These are phyloP conservation scores for Saposhnikovia divaricata DNA, from an alignment of 129 eudicot genomes.

Conservation along the genomic window DNA sequence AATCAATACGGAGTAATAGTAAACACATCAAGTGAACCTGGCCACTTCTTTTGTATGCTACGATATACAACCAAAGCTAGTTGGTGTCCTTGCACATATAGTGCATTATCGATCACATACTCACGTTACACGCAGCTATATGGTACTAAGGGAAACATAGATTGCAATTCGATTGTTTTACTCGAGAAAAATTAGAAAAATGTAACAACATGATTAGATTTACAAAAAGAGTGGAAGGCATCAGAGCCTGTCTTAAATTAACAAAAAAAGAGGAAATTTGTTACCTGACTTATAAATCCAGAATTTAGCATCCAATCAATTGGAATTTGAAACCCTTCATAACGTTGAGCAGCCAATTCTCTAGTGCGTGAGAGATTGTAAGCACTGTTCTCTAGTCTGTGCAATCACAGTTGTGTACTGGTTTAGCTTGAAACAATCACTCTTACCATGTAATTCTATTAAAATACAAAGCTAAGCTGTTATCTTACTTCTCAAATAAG, in stretches of 20 bases:
- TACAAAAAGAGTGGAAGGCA: neutral
- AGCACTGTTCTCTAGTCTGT: conserved; percentile 84
- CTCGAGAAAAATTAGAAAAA: neutral
- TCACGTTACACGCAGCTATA: neutral
- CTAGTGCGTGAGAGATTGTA: conserved; percentile 74
- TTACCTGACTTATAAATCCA: conserved; percentile 80
- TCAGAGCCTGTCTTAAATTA: neutral
- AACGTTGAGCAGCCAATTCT: conserved; percentile 75
- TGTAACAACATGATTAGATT: neutral
- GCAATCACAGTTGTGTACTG: neutral
- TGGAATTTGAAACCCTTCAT: conserved; percentile 69
- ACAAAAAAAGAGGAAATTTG: neutral
- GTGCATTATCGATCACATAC: neutral
- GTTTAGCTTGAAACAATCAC: neutral
- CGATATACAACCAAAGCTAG: neutral
- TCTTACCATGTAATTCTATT: neutral
- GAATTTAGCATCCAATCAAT: conserved; percentile 85
- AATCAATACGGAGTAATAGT: neutral
- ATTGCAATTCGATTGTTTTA: neutral
- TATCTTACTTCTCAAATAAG: conserved; percentile 68
- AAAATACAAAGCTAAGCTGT: neutral
- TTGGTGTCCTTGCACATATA: neutral
- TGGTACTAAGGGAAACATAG: neutral
- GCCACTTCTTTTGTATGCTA: neutral
- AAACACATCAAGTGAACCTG: neutral